Base-by-base conservation (phyloP, 2,329 filamentous ascomycete species). In the Arachnopeziza araneosa region DNA sequence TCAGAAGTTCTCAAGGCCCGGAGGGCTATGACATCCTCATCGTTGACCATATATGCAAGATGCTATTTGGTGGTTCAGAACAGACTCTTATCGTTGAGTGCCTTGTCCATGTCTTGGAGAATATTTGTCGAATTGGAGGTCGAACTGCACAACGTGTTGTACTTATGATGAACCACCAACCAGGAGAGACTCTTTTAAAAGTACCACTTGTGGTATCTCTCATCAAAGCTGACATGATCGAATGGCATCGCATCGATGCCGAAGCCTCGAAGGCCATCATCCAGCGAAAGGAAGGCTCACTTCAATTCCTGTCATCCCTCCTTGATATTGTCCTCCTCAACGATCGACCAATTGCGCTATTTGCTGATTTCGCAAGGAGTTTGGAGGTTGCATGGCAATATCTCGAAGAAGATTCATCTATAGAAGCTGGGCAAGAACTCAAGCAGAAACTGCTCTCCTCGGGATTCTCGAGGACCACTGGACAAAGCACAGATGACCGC, bases 361-460 rank as follows among this genome's bases (percentile, higher is more conserved):
- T 91, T 67, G 87, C 92, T 1, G 92, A 98, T 75, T 96, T 97
- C 70, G 87, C 91, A 7, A 83, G 85, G 63, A 96, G 91, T 60
- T 80, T 96, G 58, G 88, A 93, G 65, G 88, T 86, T 53, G 86
- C 95, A 50, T 93, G 89, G 77, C 78, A 84, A 53, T 96, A 92
- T 91, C 83, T 96, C 36, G 78, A 79, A 7, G 89, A 93, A 64
- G 88, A 96, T 19, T 82, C 88, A 1, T 80, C 80, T 50, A 80
- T 90, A 21, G 76, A 82, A 23, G 77, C 83, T 23, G 90, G 85
- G 12, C 86, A 89, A 66, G 83, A 89, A 44, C 81, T 98, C 62
- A 89, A 93, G 72, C 78, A 79, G 61, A 87, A 84, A 66, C 73
- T 89, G 55, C 81, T 73, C 44, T 79, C 84, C 64, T 78, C 79